phyloP scores from a whole-genome alignment of 345 rosid species.

The Linum tenue region DNA sequence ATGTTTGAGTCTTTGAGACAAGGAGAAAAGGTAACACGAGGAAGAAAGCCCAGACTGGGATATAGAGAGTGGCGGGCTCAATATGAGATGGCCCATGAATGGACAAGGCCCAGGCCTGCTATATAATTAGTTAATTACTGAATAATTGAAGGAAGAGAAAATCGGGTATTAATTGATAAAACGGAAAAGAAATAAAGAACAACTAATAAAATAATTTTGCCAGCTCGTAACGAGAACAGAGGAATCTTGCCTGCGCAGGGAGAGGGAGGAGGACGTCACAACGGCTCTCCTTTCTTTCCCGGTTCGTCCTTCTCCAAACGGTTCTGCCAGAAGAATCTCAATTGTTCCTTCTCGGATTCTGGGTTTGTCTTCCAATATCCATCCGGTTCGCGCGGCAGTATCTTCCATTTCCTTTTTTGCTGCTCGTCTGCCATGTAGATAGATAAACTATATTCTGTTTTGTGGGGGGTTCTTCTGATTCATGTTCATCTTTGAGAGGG shows the following conservation, averaged over 20 bases:
- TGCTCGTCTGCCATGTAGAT: too few species aligned
- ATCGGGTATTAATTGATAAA: neutral
- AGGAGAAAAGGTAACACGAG: too few species aligned
- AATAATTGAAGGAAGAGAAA: neutral
- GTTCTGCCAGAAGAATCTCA: neutral
- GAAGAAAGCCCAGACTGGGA: too few species aligned
- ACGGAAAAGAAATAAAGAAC: neutral
- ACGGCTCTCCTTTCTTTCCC: neutral
- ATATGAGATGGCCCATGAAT: too few species aligned
- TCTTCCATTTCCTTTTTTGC: too few species aligned
- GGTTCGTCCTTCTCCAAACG: neutral
- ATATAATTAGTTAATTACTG: too few species aligned
- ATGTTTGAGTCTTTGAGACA: too few species aligned
- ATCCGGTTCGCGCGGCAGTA: neutral
- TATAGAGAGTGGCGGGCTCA: too few species aligned
- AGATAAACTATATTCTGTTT: too few species aligned
- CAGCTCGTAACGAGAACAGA: neutral
- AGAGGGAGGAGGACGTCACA: neutral
- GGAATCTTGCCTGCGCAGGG: neutral
- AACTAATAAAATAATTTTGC: neutral
- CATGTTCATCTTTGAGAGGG: too few species aligned
- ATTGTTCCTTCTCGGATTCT: neutral
- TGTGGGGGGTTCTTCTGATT: too few species aligned
- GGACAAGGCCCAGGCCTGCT: too few species aligned
- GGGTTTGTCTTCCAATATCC: neutral